Evolutionary conservation across 345 rosid species (phyloP), one percentile per base, ranked within the genome.

Genomic region (Euclidium syriacum): DNA sequence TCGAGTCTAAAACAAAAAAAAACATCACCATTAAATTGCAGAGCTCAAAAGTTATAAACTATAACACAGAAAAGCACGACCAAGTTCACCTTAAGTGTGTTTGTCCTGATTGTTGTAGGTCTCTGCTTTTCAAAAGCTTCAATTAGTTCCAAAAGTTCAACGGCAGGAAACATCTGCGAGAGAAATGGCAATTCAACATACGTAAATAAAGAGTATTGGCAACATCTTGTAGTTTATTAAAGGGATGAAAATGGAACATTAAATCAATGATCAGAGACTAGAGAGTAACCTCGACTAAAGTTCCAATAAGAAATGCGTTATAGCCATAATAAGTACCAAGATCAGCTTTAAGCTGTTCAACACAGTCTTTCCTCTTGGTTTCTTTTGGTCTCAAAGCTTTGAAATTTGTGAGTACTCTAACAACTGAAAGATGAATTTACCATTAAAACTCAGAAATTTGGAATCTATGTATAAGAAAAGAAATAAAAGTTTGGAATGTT

Each of bases 71-170:
- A 71, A 55, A 15, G 10, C 27, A 58, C 41, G 60, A 18, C 39
- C 38, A 52, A 38, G 17, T 32, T 68, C 63, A 89, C 98, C 97
- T 82, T 85, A 42, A 92, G 81, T 33, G 98, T 92, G 75, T 92
- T 92, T 3, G 99, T 85, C 26, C 99, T 75, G 43, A 94, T 73
- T 58, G 95, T 80, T 32, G 77, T 80, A 74, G 97, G 99, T 47
- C 99, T 78, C 58, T 85, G 97, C 83, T 84, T 90, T 75, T 94
- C 99, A 78, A 79, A 90, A 68, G 95, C 84, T 83, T 94, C 97
- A 67, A 94, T 77, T 33, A 90, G 84, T 64, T 94, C 99, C 82
- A 84, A 73, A 49, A 94, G 95, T 73, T 94, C 97, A 73, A 83
- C 86, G 14, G 87, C 83, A 16, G 96, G 96, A 79, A 94, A 94